phyloP scores from a whole-genome alignment of 148 eudicot genomes.

The Cornus controversa region DNA sequence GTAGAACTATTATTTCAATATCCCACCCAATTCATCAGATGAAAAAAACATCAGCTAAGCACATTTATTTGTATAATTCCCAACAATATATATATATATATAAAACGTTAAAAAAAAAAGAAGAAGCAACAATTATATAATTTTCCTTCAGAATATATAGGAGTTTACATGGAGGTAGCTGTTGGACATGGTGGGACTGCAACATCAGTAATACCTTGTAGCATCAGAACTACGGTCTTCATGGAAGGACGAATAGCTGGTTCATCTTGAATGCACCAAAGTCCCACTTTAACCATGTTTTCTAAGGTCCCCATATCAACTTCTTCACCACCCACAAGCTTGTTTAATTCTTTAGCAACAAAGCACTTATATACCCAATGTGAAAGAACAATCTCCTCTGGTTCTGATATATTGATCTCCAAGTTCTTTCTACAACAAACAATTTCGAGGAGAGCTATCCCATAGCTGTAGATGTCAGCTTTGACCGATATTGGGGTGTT shows the following conservation, averaged over 20 bases:
- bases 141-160: too few species aligned
- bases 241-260: neutral
- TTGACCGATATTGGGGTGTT: neutral
- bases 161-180: too few species aligned
- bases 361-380: neutral
- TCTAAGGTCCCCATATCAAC: neutral
- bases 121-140: too few species aligned
- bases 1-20: too few species aligned
- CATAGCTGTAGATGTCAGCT: neutral
- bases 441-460: neutral
- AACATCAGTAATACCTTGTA: neutral
- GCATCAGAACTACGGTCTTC: neutral
- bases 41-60: too few species aligned
- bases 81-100: too few species aligned
- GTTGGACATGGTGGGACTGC: too few species aligned
- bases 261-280: neutral
- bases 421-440: neutral
- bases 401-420: neutral
- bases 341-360: neutral
- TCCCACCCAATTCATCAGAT: too few species aligned
- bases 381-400: neutral
- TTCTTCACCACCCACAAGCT: neutral
- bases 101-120: too few species aligned
- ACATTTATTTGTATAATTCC: too few species aligned
- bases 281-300: slow-evolving; percentile 4